phyloP scores from a whole-genome alignment of 1,139 yeast genomes.

The Taphrina pruni region DNA sequence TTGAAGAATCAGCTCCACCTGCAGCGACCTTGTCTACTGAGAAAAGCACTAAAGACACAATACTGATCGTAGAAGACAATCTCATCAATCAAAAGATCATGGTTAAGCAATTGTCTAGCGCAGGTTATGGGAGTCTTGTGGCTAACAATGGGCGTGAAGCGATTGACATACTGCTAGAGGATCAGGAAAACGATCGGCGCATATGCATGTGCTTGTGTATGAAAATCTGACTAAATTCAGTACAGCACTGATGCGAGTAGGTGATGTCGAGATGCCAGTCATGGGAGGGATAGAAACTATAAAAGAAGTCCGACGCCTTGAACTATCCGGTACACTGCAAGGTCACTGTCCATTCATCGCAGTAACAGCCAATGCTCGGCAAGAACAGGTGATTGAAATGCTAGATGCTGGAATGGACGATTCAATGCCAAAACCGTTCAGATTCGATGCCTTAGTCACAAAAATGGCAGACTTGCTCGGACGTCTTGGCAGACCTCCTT shows the following conservation, averaged over 20 bases:
- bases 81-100: conserved; percentile 91
- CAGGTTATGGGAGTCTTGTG: conserved; percentile 79
- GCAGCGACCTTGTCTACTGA: background rate
- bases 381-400: conserved; percentile 37
- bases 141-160: conserved; percentile 86
- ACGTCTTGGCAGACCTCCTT: conserved; percentile 10
- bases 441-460: conserved; percentile 24
- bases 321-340: background rate
- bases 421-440: conserved; percentile 38
- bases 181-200: background rate
- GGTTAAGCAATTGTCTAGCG: conserved; percentile 77
- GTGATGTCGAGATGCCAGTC: conserved; percentile 39
- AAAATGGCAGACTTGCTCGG: conserved; percentile 22
- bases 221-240: background rate
- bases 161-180: conserved; percentile 19
- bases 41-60: conserved; percentile 3
- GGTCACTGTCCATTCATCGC: conserved; percentile 31
- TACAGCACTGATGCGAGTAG: background rate
- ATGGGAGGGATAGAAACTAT: conserved; percentile 23
- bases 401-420: conserved; percentile 41
- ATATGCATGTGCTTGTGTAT: conserved; percentile 18
- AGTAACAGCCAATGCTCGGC: conserved; percentile 40
- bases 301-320: conserved; percentile 17
- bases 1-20: background rate
- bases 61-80: conserved; percentile 87